These are phyloP conservation scores for Claviceps capensis DNA, from an alignment of 2,329 filamentous ascomycete species.

Conservation along the genomic window DNA sequence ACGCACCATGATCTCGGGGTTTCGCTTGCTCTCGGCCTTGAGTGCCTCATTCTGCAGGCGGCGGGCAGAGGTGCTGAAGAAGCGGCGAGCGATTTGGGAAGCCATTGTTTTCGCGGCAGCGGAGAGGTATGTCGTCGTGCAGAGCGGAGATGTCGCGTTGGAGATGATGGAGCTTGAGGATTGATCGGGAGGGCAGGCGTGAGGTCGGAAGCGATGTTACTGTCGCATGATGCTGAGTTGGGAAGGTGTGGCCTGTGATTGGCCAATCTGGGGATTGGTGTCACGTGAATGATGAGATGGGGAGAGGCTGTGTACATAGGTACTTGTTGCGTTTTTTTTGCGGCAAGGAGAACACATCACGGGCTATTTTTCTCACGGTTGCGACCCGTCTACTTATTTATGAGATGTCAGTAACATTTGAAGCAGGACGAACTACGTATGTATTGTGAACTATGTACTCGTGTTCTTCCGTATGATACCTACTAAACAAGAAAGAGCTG, in stretches of 20 bases:
- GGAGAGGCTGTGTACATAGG: background rate
- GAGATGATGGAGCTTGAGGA: too few relatives aligned
- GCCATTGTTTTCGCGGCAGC: conserved; percentile 29
- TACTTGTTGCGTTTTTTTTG: too few relatives aligned
- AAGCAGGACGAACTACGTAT: background rate
- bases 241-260: background rate
- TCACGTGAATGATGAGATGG: conserved; percentile 2
- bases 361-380: background rate
- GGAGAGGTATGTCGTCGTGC: conserved; percentile 8
- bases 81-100: conserved; percentile 40
- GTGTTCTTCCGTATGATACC: too few relatives aligned
- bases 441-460: background rate
- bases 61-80: conserved; percentile 40
- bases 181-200: background rate
- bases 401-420: too few relatives aligned
- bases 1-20: conserved; percentile 33
- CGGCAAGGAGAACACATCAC: background rate
- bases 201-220: background rate
- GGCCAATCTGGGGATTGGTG: background rate
- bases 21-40: conserved; percentile 44
- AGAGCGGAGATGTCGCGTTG: background rate
- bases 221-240: conserved; percentile 1
- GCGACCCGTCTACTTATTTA: too few relatives aligned
- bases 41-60: conserved; percentile 36
- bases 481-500: too few relatives aligned